Base-by-base conservation (phyloP, 306 rosid species). In the Neltuma alba region DNA sequence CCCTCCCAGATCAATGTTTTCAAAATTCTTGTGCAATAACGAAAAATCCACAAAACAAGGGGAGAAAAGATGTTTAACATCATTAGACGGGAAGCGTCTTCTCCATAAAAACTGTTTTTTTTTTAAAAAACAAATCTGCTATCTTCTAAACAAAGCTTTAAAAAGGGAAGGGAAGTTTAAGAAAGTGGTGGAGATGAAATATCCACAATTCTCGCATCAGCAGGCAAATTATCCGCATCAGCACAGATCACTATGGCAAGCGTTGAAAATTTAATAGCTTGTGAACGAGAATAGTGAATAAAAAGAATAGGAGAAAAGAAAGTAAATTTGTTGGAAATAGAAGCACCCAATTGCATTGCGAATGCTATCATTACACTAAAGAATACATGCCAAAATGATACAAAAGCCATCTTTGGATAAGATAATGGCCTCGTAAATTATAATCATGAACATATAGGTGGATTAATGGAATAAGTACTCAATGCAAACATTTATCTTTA, bases 401-500 rank as follows among this genome's bases (percentile, higher is more conserved):
- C 45, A 18, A 34, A 15, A 33, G 34, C 25, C 11, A 33, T 16
- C 27, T 64, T 34, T 34, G 14, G 0, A 23, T 18, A 64, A 57
- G 66, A 34, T 20, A 37, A 80, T 47, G 58, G 13, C 57, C 45
- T 36, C 72, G 21, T 62, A 30, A 34, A 65, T n/a, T 25, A 81
- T 41, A 54, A 68, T 25, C 65, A 74, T 78, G 42, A 63, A 28
- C 0, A 36, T n/a, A 14, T 13, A 12, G 65, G 36, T 13, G 36
- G 65, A 12, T 28, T 27, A 13, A 27, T 58, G 18, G 36, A 58
- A 58, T 58, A 36, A 12, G 65, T 36, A 12, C 36, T 12, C 13
- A 9, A 27, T 58, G 20, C 36, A 12, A 58, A 25, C 33, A 27
- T 6, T 27, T 58, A 27, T 58, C 18, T 27, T 27, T 5, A 8